Evolutionary conservation across 768 basidiomycete genomes (phyloP), one percentile per base, ranked within the genome.

Genomic region (Exidia glandulosa): DNA sequence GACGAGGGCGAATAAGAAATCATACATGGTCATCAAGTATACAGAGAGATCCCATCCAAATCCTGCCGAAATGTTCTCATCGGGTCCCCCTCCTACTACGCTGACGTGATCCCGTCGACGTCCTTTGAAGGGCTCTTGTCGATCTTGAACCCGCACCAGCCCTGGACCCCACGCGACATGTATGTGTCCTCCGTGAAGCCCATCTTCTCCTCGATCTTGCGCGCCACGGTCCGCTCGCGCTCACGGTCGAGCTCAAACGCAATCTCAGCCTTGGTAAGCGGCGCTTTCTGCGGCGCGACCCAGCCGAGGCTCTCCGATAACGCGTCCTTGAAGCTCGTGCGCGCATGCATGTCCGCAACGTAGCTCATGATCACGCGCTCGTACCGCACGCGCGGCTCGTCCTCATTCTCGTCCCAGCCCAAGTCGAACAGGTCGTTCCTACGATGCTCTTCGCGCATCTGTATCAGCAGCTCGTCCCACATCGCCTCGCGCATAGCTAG

Each of bases 391-490:
- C 50, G 50, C 50, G 50, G 27, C 50, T 54, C 50, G 50, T 31
- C 50, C 50, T 29, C 27, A 25, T 54, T 27, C 50, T 54, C 27
- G 27, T 54, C 50, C 50, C 50, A 54, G 25, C 50, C 50, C 25
- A 25, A 23, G 25, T 14, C 50, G 50, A 31, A 14, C 9, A 54
- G 50, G 7, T 54, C 50, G 16, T 6, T 12, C 7, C 50, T 23
- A 13, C 30, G 25, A 12, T 14, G 27, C 30, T 27, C 27, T 14
- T 54, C 50, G 16, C 25, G 14, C 69, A 85, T 76, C 62, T 81
- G 77, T 62, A 84, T 80, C 63, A 79, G 79, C 56, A 88, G 74
- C 59, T 86, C 85, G 62, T 87, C 86, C 85, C 86, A 88, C 84
- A 88, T 86, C 31, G 84, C 80, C 66, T 87, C 86, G 68, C 84